phyloP scores from a whole-genome alignment of 306 rosid species.

The Cucurbita maxima region DNA sequence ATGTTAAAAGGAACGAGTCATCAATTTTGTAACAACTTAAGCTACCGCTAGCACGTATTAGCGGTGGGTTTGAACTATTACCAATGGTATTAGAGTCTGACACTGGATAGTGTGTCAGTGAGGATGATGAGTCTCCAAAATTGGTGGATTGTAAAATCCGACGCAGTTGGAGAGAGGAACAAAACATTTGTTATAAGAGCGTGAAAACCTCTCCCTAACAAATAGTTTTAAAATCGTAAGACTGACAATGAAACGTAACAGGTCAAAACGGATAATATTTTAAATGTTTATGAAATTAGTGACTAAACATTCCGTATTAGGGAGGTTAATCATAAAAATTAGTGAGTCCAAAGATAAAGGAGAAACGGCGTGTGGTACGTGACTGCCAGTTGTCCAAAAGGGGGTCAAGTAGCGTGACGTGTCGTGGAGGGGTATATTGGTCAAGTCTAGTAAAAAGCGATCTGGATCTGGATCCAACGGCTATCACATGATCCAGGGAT shows the following conservation, averaged over 20 bases:
- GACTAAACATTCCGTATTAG: neutral
- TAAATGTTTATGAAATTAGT: neutral
- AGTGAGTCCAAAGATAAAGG: neutral
- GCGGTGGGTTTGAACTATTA: no score
- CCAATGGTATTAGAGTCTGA: no score
- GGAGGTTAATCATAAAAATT: neutral
- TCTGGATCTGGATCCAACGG: neutral
- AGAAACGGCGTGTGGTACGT: neutral
- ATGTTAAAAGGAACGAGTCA: no score
- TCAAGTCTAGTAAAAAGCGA: neutral
- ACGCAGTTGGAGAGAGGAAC: no score
- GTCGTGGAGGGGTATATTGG: neutral
- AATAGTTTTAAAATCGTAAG: no score
- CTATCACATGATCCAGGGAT: neutral
- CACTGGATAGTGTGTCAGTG: rapidly evolving
- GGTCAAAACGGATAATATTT: no score
- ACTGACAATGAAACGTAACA: no score
- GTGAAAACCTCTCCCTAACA: no score
- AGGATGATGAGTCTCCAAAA: rapidly evolving
- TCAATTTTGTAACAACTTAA: no score
- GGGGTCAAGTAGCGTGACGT: neutral
- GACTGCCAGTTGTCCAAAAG: neutral
- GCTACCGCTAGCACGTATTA: no score
- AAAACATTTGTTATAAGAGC: no score
- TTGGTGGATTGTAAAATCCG: no score